Evolutionary conservation across 805 yeast genomes (phyloP), one percentile per base, ranked within the genome.

Genomic region (Suhomyces pyralidae): DNA sequence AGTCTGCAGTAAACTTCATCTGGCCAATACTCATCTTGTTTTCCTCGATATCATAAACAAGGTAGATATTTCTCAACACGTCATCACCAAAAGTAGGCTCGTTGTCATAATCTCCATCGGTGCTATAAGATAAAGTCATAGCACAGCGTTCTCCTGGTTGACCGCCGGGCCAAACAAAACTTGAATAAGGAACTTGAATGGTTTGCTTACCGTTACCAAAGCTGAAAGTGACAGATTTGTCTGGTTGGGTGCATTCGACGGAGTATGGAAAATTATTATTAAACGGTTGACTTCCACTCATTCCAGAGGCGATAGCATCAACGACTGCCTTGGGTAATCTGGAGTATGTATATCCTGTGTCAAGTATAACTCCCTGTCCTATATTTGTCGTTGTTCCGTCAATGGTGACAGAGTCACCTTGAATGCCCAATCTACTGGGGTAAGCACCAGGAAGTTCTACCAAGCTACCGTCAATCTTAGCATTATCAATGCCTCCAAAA

Each of bases 41-140:
- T 42, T 70, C 66, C 30, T 78, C 83, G 46, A 83, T 62, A 63
- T 83, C 86, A 52, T 75, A 84, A 44, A 82, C 85, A 38, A 78
- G 72, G 58, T 83, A 83, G 1, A 80, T 80, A 26, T 63, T 12
- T 54, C 79, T 70, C 52, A 84, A 62, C 63, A 83, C 78, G 3
- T 78, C 68, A 61, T 81, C 85, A 45, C 88, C 88, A 12, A 82
- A 63, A 7, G 77, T 49, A 26, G 51, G 51, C 22, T 24, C 34
- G 17, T 47, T 40, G 24, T 38, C 24, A 14, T 5, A 34, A 34
- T 26, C 25, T 7, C 17, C 34, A 12, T 40, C 48, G 8, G 20
- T 28, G 15, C 34, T 30, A 5, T 10, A 10, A 12, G 34, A 12
- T 30, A 30, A 30, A 12, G 34, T 30, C 3, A 30, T 12, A 12